Evolutionary conservation across 163 green algal genomes (phyloP).

Genomic region (Volvox carteri): DNA sequence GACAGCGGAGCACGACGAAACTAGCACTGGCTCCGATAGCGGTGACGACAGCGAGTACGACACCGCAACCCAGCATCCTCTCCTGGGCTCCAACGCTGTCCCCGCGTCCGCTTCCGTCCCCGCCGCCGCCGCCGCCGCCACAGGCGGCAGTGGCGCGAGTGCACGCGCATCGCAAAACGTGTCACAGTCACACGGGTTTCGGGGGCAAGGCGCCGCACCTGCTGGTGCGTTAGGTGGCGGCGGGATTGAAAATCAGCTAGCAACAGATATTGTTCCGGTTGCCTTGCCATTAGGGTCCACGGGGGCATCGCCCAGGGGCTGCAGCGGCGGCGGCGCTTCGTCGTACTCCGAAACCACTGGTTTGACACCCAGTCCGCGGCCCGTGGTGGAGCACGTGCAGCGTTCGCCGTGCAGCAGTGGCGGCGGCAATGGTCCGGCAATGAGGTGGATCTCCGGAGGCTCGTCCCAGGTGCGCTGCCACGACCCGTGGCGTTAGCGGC

Average conservation of each 20-base stretch:
- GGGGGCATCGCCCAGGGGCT: background rate
- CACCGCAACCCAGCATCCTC: background rate
- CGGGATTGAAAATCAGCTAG: background rate
- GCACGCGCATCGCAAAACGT: background rate
- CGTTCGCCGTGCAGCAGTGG: constrained; percentile 1
- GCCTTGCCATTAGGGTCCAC: too few species aligned
- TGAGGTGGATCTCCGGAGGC: background rate
- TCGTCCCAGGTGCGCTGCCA: constrained; percentile 11
- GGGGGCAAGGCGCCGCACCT: background rate
- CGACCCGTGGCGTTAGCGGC: background rate
- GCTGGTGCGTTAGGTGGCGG: background rate
- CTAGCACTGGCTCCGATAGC: constrained; percentile 15
- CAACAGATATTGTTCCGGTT: too few species aligned
- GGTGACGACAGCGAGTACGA: constrained; percentile 25
- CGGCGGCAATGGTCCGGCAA: background rate
- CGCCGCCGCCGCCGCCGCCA: background rate
- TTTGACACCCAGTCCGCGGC: background rate
- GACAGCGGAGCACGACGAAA: background rate
- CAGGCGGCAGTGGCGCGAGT: background rate
- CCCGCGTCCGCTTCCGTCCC: too few species aligned
- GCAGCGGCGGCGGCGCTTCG: background rate
- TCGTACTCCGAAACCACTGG: background rate
- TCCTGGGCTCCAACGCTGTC: background rate
- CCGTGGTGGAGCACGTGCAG: constrained; percentile 38
- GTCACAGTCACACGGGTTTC: background rate